Conservation (phyloP, 805 yeast species). For the Saccharomycopsis guyanensis region DNA sequence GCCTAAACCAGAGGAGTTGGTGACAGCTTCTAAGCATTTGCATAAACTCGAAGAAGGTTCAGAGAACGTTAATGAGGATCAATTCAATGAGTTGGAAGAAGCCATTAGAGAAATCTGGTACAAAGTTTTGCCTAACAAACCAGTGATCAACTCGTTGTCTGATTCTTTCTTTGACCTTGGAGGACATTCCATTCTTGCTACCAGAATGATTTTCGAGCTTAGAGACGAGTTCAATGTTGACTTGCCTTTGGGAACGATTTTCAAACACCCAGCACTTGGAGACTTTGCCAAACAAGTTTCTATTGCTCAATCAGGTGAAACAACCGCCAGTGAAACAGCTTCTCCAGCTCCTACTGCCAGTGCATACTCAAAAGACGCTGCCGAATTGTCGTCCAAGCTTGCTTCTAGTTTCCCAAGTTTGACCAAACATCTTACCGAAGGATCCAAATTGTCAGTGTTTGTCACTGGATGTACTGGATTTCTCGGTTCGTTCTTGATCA, state of each 20-base stretch:
- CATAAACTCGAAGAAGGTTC: constrained; percentile 20
- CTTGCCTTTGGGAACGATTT: constrained; percentile 83
- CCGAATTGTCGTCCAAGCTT: constrained; percentile 37
- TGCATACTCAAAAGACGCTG: constrained; percentile 73
- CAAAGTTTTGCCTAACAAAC: constrained; percentile 74
- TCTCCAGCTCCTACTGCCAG: constrained; percentile 22
- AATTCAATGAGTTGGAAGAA: constrained; percentile 57
- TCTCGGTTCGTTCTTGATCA: constrained; percentile 81
- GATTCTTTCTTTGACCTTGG: constrained; percentile 97
- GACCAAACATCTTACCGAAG: constrained; percentile 28
- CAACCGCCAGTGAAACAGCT: constrained; percentile 37
- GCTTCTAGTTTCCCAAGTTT: constrained; percentile 39
- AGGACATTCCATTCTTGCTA: constrained; percentile 95
- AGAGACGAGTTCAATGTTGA: constrained; percentile 73
- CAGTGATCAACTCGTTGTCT: constrained; percentile 63
- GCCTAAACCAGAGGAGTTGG: constrained; percentile 84
- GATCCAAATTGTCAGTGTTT: constrained; percentile 50
- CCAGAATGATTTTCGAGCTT: constrained; percentile 91
- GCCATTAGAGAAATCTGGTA: constrained; percentile 80
- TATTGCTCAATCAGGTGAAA: constrained; percentile 42
- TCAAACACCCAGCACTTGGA: constrained; percentile 80
- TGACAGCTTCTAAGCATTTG: constrained; percentile 56
- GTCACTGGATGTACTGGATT: constrained; percentile 97
- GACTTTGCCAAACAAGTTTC: constrained; percentile 71
- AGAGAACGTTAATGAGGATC: constrained; percentile 38